Base-by-base conservation (phyloP, 192 early-diverging fungal genomes). In the Backusella tarrabulga region DNA sequence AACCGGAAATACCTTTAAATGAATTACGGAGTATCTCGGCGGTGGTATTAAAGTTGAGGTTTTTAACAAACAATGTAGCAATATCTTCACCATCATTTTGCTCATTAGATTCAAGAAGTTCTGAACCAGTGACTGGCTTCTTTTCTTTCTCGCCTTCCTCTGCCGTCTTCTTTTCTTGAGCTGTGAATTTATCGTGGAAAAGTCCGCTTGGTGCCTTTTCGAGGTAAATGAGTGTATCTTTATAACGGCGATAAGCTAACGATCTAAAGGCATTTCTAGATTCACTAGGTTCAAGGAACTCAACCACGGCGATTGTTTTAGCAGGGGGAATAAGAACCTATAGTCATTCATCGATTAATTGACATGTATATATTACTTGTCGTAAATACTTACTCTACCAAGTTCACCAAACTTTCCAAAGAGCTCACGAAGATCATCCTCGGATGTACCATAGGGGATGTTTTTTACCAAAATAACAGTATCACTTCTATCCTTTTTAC, bases 381-480 rank as follows among this genome's bases (percentile, higher is more conserved):
- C 50, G 15, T 26, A 42, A 35, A 23, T 29, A 83, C 84, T 68
- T 50, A 93, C 91, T n/a, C 96, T 89, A 26, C 96, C 96, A 42
- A 99, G 84, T 26, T 89, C 87, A n/a, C 98, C 98, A 81, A 94
- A 93, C 67, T 91, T 91, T 42, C 90, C 94, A 88, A 97, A 99
- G 50, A 97, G 75, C 17, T 89, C 81, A 19, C 84, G 84, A 32
- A 99, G 79, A 70, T 98, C 96, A 14, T 93, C 92, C 75, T 96
- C 93, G 15, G 89, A 91, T 17, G 94, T 93, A 71, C 87, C 87
- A 71, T 84, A 92, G 4, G 96, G 92, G 42, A 99, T 95, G 82
- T 99, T 99, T 85, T 99, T 99, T 68, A 97, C 95, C 40, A 99
- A 82, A 38, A 99, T 93, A 4, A 97, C 91, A 34, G 94, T 96